These are phyloP conservation scores for Leucosporidium yakuticum DNA, from an alignment of 768 basidiomycete species.

Conservation along the genomic window DNA sequence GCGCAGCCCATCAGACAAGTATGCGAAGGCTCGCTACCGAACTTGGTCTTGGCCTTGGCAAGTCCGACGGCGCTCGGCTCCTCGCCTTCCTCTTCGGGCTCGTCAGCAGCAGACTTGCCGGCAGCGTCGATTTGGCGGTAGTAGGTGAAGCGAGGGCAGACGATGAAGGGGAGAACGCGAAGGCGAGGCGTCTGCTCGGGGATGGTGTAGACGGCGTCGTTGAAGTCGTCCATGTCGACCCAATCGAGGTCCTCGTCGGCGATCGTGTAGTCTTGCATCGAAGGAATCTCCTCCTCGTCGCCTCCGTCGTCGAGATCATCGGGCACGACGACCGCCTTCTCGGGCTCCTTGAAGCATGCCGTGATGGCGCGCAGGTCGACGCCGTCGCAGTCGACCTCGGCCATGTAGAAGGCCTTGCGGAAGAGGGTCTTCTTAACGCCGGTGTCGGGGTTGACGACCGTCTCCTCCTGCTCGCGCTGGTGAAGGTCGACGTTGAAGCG, in stretches of 20 bases:
- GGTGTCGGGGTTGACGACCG: conserved; percentile 54
- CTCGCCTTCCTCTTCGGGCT: conserved; percentile 23
- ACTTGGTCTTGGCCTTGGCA: conserved; percentile 51
- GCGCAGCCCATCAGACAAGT: conserved; percentile 64
- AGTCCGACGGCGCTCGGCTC: neutral
- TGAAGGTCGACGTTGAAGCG: conserved; percentile 85
- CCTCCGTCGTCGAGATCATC: conserved; percentile 38
- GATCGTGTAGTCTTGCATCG: conserved; percentile 8
- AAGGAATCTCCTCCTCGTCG: neutral
- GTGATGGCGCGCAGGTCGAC: conserved; percentile 69
- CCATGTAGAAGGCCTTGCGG: conserved; percentile 80
- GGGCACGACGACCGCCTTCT: conserved; percentile 57
- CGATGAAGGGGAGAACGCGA: conserved; percentile 64
- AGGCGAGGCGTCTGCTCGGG: conserved; percentile 53
- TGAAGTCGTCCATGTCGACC: conserved; percentile 74
- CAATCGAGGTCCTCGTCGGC: conserved; percentile 47
- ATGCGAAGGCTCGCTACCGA: conserved; percentile 79
- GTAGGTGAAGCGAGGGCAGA: conserved; percentile 76
- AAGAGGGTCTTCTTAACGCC: conserved; percentile 55
- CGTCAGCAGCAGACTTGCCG: conserved; percentile 12
- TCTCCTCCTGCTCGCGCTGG: conserved; percentile 77
- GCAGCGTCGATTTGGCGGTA: conserved; percentile 44
- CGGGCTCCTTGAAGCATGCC: conserved; percentile 68
- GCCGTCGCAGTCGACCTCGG: conserved; percentile 71
- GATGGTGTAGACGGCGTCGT: conserved; percentile 66